Base-by-base conservation (phyloP, 768 basidiomycete genomes). In the Tricholoma saponaceum region DNA sequence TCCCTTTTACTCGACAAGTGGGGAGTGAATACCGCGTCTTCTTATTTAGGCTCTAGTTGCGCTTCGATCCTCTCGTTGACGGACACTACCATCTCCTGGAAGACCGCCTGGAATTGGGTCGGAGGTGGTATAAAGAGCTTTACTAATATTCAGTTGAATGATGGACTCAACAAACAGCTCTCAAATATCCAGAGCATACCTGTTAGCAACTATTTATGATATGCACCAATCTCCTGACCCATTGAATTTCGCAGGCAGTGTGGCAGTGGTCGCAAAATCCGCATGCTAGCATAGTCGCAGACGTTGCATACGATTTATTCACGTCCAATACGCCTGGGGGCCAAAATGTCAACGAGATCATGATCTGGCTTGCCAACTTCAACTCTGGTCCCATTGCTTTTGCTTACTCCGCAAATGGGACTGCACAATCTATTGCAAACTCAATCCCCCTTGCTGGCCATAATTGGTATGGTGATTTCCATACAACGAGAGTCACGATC, bases 221-320 rank as follows among this genome's bases (percentile, higher is more conserved):
- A 8, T 56, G 18, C 7, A 22, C 22, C 44, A 3, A 46, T 23
- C 16, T 50, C 5, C 33, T 25, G n/a, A 54, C 5, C 1, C 18
- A 25, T 39, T 2, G 10, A 30, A 56, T 22, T 6, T 49, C 22
- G 28, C 33, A 85, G 86, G 62, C 81, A 30, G 70, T 65, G 0
- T 88, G 86, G 86, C 55, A 67, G 1, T 87, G 86, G 86, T 75
- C 75, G 5, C 81, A 83, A 58, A 62, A 62, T 13, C 68, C 67
- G 10, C 70, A 73, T 4, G 77, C 72, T 4, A 67, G 66, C 0
- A 69, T 83, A 56, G 79, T 83, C 23, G 78, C 81, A 0, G 76
- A 87, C 56, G 76, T 85, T 25, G 83, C 85, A 5, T 88, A 77
- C 58, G 86, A 88, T 60, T 58, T 87, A 1, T 89, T 88, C 74